Conservation (phyloP, 2,329 filamentous ascomycete species). For the Colletotrichum godetiae region DNA sequence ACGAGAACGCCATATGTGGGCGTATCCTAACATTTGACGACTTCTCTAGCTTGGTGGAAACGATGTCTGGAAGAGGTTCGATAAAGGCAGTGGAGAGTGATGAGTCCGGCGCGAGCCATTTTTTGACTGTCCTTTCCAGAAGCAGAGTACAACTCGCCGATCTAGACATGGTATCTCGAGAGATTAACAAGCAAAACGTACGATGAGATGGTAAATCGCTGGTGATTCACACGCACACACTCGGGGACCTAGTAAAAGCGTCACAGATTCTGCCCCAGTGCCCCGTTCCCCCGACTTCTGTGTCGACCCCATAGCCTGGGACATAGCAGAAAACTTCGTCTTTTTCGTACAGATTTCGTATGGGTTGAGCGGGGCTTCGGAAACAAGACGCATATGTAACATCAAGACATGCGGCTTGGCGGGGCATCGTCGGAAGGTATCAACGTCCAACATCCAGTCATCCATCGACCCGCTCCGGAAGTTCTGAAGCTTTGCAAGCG, state of each 20-base stretch:
- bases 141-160: neutral
- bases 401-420: neutral
- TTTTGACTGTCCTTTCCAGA: neutral
- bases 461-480: slow-evolving; percentile 4
- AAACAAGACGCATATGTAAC: neutral
- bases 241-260: neutral
- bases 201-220: neutral
- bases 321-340: neutral
- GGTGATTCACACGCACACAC: neutral
- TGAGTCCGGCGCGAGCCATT: neutral
- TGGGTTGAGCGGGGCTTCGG: neutral
- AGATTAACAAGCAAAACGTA: neutral
- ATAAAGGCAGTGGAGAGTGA: neutral
- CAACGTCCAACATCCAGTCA: neutral
- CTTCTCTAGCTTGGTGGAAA: neutral
- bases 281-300: neutral
- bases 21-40: neutral
- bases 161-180: neutral
- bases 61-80: neutral
- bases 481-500: neutral
- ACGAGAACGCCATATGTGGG: neutral
- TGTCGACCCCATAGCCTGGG: neutral
- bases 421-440: slow-evolving; percentile 9
- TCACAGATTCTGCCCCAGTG: neutral
- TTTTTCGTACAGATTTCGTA: neutral